Base-by-base conservation (phyloP, 805 yeast genomes). In the Pichia membranifaciens region DNA sequence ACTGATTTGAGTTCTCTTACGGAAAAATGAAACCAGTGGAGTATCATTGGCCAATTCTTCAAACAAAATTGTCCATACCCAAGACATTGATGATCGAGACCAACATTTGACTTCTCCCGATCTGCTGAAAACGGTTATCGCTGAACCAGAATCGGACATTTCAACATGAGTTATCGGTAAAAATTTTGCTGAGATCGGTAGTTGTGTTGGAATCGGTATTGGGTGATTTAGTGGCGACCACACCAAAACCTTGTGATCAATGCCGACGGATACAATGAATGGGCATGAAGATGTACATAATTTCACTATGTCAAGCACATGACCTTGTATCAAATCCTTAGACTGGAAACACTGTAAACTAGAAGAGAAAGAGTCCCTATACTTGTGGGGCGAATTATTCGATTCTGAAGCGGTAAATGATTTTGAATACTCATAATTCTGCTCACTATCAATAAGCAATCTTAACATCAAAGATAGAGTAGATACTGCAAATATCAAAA, bases 181-280 rank as follows among this genome's bases (percentile, higher is more conserved):
- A 41, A 76, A 68, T 35, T 74, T 72, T 3, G 69, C 60, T 9
- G 67, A 58, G 5, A 67, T 58, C 18, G 75, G 75, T 23, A 73
- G 57, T 40, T 66, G 70, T 1, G 74, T 68, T 7, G 79, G 81
- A 21, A 57, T 51, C 44, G 73, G 82, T 43, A 66, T 61, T 36
- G 72, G 85, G 18, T 59, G 62, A 1, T 70, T 63, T 46, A 81
- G 59, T 3, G 89, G 89, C 0, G 86, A 82, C 95, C 95, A 87
- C 10, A 86, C 77, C 29, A 79, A 61, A 4, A 87, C 72, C 50
- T 73, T 76, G 54, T 84, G 89, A 56, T 87, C 95, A 58, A 87
- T 67, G 4, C 90, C 91, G 23, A 84, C 74, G 1, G 85, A 74
- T 0, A 86, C 79, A 21, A 85, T 71, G 55, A 84, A 82, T 3